phyloP scores from a whole-genome alignment of 1,139 yeast genomes.

The Pneumocystis sp. region DNA sequence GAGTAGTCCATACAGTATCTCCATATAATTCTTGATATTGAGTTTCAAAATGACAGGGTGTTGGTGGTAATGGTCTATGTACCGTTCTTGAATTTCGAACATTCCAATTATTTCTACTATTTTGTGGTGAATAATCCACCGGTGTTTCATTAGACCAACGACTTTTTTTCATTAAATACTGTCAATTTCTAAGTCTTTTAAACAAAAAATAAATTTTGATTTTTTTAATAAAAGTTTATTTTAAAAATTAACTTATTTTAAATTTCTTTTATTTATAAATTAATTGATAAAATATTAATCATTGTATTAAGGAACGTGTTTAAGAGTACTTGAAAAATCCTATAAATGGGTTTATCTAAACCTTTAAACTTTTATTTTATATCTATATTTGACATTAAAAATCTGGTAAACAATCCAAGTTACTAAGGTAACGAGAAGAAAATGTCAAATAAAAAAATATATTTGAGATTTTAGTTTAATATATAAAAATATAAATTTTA shows the following conservation, averaged over 20 bases:
- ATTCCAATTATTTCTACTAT: background rate
- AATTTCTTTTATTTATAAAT: too few relatives aligned
- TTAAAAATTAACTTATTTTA: background rate
- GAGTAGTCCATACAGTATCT: background rate
- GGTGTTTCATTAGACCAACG: background rate
- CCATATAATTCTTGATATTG: background rate
- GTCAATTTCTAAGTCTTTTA: background rate
- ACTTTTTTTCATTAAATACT: background rate
- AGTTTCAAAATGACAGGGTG: background rate
- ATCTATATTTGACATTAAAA: too few relatives aligned
- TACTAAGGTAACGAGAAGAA: too few relatives aligned
- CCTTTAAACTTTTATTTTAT: background rate
- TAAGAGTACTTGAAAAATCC: background rate
- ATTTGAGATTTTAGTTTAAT: background rate
- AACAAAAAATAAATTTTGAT: background rate
- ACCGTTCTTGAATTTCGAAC: background rate
- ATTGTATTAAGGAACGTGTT: background rate
- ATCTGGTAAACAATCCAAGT: too few relatives aligned
- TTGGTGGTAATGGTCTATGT: background rate
- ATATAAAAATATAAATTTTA: background rate
- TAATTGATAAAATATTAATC: background rate
- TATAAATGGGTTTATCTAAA: background rate
- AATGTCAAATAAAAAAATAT: too few relatives aligned
- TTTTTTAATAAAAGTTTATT: background rate
- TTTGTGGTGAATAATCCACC: background rate